A percentile compares a stretch with the other conserved stretches of the same genome.
phyloP scores from a whole-genome alignment of 768 basidiomycete genomes.

The Serendipita sp. region DNA sequence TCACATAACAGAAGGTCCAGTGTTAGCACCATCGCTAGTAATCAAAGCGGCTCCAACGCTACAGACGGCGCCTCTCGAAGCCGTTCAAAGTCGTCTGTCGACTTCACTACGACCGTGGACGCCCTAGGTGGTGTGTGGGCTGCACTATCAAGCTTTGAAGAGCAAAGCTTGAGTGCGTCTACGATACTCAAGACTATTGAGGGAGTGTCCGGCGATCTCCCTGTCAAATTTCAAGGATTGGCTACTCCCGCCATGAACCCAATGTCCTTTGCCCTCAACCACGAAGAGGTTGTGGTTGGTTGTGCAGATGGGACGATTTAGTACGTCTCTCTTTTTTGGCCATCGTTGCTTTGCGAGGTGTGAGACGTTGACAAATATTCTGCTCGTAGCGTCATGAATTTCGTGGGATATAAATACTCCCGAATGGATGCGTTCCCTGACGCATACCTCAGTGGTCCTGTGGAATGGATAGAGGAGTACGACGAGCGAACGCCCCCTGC shows the following conservation, averaged over 20 bases:
- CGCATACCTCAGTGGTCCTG: not conserved
- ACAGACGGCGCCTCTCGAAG: not conserved
- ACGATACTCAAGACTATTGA: conserved; percentile 28
- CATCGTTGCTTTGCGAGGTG: not conserved
- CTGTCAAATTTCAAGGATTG: conserved; percentile 57
- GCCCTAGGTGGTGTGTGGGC: conserved; percentile 63
- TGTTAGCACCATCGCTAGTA: not conserved
- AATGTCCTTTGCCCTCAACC: conserved; percentile 84
- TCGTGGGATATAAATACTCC: conserved; percentile 41
- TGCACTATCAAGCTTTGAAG: conserved; percentile 31
- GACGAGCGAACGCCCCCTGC: not conserved
- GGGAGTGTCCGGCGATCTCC: conserved; percentile 47
- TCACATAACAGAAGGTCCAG: conserved; percentile 4
- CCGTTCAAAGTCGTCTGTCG: conserved; percentile 13
- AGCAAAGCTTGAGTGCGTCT: conserved; percentile 13
- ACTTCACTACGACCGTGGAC: conserved; percentile 51
- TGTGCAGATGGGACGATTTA: conserved; percentile 88
- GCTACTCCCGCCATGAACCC: conserved; percentile 86
- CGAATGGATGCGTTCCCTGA: not conserved
- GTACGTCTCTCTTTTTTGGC: conserved; percentile 31
- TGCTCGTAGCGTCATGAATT: conserved; percentile 37
- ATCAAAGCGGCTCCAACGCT: conserved; percentile 2
- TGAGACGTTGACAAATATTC: conserved; percentile 9
- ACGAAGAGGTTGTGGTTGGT: conserved; percentile 82
- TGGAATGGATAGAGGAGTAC: not conserved